Evolutionary conservation across 106 monocot species (phyloP), one percentile per base, ranked within the genome.

Genomic region (Alisma plantagoaquatica): DNA sequence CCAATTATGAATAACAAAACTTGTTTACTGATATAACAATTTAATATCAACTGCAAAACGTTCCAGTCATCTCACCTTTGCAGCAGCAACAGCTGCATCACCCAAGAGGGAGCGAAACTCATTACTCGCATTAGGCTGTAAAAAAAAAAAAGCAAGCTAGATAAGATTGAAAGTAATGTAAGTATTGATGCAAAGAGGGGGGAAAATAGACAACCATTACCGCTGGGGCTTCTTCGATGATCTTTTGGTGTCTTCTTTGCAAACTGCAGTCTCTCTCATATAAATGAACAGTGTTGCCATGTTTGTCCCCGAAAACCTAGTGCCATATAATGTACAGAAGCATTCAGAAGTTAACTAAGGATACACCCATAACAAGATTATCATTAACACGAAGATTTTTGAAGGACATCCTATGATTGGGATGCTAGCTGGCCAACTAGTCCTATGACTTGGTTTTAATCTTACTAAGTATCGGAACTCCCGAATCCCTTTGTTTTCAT

Each of bases 171-270:
- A 65, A 74, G 35, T 38, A 38, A 38, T 38, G 35, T n/a, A n/a
- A 38, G 6, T 14, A 38, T 38, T 7, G 14, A 38, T 7, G 35
- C 1, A 46, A 30, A 20, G 22, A 16, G n/a, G n/a, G n/a, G n/a
- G n/a, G n/a, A n/a, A n/a, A n/a, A n/a, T n/a, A 61, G 24, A 27
- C 49, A 52, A 80, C 27, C 49, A 63, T 75, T 74, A 98, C 98
- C 41, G 98, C 98, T 35, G 98, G 98, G 35, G 98, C 98, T 74
- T 98, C 98, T 79, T 98, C 98, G 49, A 98, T 98, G 31, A 98
- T 98, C 64, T 98, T 98, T 55, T 98, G 98, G 53, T 98, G 98
- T 71, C 98, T 90, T 72, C 98, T 78, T 62, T 98, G 98, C 56
- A 98, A 67, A 50, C 98, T 98, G 61, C 98, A 98, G 53, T 98